Evolutionary conservation across 371 early-diverging fungal genomes (phyloP).

Genomic region (Mucor irregularis): DNA sequence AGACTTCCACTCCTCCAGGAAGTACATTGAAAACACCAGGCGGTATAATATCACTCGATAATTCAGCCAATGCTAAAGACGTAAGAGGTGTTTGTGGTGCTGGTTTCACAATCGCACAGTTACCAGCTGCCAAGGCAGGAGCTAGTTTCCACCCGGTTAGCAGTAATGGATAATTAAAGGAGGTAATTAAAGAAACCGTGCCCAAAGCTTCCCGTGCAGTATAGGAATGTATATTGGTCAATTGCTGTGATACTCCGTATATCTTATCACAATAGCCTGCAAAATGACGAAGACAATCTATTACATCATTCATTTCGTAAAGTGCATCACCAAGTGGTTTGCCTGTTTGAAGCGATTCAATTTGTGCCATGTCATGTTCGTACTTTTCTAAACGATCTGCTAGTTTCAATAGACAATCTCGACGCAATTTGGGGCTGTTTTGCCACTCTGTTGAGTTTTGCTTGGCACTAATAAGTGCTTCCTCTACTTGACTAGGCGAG

Average conservation of each 20-base stretch:
- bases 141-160: slow-evolving; percentile 81
- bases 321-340: slow-evolving; percentile 67
- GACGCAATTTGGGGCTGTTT: slow-evolving; percentile 33
- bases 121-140: slow-evolving; percentile 74
- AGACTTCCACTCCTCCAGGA: slow-evolving; percentile 33
- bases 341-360: slow-evolving; percentile 85
- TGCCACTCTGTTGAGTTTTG: slow-evolving; percentile 12
- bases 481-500: slow-evolving; percentile 15
- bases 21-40: slow-evolving; percentile 73
- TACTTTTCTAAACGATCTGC: slow-evolving; percentile 63
- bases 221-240: slow-evolving; percentile 36
- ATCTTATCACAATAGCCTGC: slow-evolving; percentile 80
- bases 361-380: slow-evolving; percentile 57
- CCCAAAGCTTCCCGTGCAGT: slow-evolving; percentile 78
- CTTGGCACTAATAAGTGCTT: slow-evolving; percentile 17
- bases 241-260: slow-evolving; percentile 29
- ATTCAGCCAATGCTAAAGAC: slow-evolving; percentile 36
- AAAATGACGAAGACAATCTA: slow-evolving; percentile 73
- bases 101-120: slow-evolving; percentile 41
- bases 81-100: slow-evolving; percentile 50
- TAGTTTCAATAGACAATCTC: slow-evolving; percentile 66
- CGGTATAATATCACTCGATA: slow-evolving; percentile 34
- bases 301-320: slow-evolving; percentile 55
- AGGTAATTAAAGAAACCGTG: slow-evolving; percentile 72
- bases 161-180: slow-evolving; percentile 82